These are phyloP conservation scores for Neurospora africana DNA, from an alignment of 495 filamentous ascomycete genomes.

Conservation along the genomic window DNA sequence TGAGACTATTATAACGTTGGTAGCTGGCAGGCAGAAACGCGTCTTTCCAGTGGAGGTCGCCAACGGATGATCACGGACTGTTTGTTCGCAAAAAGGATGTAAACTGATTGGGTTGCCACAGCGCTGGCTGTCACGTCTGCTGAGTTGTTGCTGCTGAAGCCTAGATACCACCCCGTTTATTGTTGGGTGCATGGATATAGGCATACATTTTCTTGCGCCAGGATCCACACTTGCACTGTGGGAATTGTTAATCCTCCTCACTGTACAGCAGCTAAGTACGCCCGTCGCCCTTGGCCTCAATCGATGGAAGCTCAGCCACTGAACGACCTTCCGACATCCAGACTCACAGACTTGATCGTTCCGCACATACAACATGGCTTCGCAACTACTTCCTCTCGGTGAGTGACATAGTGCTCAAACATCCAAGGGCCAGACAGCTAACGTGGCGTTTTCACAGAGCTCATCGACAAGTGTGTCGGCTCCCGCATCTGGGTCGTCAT, in stretches of 20 bases:
- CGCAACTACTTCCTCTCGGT: slow-evolving; percentile 74
- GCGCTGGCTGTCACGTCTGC: background rate
- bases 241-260: background rate
- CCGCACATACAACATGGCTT: slow-evolving; percentile 47
- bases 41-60: background rate
- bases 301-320: background rate
- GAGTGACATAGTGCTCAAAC: slow-evolving; percentile 11
- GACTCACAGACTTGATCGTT: background rate
- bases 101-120: background rate
- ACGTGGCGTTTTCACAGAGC: slow-evolving; percentile 46
- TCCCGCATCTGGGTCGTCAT: slow-evolving; percentile 98
- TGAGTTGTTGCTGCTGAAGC: background rate
- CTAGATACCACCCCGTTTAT: background rate
- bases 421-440: background rate
- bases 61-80: background rate
- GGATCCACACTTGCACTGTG: background rate
- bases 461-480: slow-evolving; percentile 97
- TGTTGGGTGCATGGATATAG: background rate
- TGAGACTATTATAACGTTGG: background rate
- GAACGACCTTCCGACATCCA: background rate
- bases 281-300: background rate
- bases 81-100: background rate
- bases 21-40: background rate
- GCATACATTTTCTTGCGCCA: background rate
- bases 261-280: background rate